A percentile compares a stretch with the other conserved stretches of the same genome.
Conservation (phyloP, 2,329 filamentous ascomycete species). For the Didymella pinodella region DNA sequence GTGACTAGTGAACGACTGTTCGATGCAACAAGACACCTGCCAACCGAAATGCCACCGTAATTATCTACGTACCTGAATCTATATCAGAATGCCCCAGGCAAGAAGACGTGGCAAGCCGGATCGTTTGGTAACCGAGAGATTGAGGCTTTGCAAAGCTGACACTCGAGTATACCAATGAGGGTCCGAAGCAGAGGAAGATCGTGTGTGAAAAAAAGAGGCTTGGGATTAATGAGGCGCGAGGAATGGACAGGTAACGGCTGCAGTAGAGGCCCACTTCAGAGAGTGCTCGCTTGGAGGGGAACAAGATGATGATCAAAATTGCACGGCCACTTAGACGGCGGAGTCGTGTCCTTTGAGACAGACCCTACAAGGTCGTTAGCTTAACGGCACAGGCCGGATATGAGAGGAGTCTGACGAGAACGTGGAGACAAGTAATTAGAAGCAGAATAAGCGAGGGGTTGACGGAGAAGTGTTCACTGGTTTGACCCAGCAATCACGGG, state of each 20-base stretch:
- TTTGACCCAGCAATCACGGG: constrained; percentile 35
- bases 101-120: constrained; percentile 46
- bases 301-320: constrained; percentile 48
- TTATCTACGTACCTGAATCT: constrained; percentile 46
- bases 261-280: constrained; percentile 39
- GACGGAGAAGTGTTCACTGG: constrained; percentile 34
- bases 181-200: constrained; percentile 38
- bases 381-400: constrained; percentile 33
- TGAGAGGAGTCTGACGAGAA: constrained; percentile 36
- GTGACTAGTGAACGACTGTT: constrained; percentile 32
- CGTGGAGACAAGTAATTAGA: constrained; percentile 35
- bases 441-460: constrained; percentile 34
- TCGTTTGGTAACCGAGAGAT: constrained; percentile 38
- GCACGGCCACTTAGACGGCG: constrained; percentile 46
- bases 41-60: constrained; percentile 21
- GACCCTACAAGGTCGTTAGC: constrained; percentile 46
- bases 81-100: constrained; percentile 40
- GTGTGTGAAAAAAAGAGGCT: constrained; percentile 50
- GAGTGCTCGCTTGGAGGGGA: constrained; percentile 50
- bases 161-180: constrained; percentile 44
- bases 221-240: constrained; percentile 34
- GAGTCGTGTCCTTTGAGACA: constrained; percentile 38
- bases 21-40: constrained; percentile 19
- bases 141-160: constrained; percentile 33
- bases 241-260: constrained; percentile 46